phyloP scores from a whole-genome alignment of 257 asterid species.

The Jacaranda copaia region DNA sequence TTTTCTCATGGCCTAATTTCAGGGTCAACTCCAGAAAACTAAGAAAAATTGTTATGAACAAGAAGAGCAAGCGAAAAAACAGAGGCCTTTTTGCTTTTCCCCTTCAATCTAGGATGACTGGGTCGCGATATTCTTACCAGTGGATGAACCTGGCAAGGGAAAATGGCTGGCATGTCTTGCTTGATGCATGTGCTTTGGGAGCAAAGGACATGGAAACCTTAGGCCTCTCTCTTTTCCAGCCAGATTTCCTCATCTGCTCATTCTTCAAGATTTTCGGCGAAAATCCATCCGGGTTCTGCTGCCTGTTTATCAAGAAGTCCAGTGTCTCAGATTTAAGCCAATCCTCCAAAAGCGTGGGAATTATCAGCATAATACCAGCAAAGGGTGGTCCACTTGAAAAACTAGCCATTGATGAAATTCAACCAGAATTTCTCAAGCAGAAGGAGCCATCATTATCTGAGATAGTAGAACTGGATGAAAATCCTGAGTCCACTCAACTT shows the following conservation, averaged over 20 bases:
- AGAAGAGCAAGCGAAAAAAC: slow-evolving; percentile 45
- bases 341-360: slow-evolving; percentile 54
- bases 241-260: slow-evolving; percentile 75
- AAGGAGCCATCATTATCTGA: slow-evolving; percentile 37
- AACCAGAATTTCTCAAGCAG: slow-evolving; percentile 40
- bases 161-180: slow-evolving; percentile 83
- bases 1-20: slow-evolving; percentile 77
- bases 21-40: slow-evolving; percentile 59
- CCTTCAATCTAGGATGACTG: slow-evolving; percentile 74
- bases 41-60: slow-evolving; percentile 51
- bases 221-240: slow-evolving; percentile 78
- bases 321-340: slow-evolving; percentile 40
- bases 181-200: slow-evolving; percentile 82
- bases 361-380: slow-evolving; percentile 62
- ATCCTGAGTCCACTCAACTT: slow-evolving; percentile 6
- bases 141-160: slow-evolving; percentile 90
- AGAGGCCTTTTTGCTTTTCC: slow-evolving; percentile 79
- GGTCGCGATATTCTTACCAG: slow-evolving; percentile 69
- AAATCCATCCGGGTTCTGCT: slow-evolving; percentile 88
- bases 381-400: slow-evolving; percentile 26
- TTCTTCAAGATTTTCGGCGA: slow-evolving; percentile 81
- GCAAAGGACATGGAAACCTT: slow-evolving; percentile 91
- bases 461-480: slow-evolving; percentile 34
- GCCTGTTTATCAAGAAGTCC: slow-evolving; percentile 73
- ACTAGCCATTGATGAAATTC: slow-evolving; percentile 19